Conservation (phyloP, 2,329 filamentous ascomycete genomes). For the Trichoderma lentiforme region DNA sequence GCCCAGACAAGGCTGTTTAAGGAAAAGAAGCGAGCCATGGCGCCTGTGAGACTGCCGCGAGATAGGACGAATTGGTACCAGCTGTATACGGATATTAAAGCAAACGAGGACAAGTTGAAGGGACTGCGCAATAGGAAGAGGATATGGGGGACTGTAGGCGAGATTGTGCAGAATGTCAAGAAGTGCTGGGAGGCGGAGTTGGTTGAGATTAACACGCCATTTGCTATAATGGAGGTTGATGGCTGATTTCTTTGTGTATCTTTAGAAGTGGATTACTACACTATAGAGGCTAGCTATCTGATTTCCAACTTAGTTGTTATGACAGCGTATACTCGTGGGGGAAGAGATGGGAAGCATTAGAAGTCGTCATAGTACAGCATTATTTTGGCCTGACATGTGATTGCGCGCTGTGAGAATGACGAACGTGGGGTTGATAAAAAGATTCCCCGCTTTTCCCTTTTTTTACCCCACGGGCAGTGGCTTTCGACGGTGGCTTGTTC, state of each 20-base stretch:
- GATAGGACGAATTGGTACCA: slow-evolving; percentile 21
- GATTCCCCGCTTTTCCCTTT: not conserved
- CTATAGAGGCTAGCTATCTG: not conserved
- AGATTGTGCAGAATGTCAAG: slow-evolving; percentile 3
- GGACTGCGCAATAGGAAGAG: slow-evolving; percentile 20
- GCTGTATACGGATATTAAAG: slow-evolving; percentile 13
- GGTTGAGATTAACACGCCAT: not conserved
- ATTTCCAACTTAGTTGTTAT: not conserved
- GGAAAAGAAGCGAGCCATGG: slow-evolving; percentile 1
- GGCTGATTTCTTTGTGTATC: not conserved
- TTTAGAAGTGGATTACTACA: not conserved
- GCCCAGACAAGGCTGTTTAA: not conserved
- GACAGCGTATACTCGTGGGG: not conserved
- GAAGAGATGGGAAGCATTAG: not conserved
- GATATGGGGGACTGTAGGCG: slow-evolving; percentile 14
- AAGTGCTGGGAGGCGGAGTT: not conserved
- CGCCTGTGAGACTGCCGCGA: not conserved
- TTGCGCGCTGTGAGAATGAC: not conserved
- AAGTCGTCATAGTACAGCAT: not conserved
- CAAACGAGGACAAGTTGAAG: not conserved
- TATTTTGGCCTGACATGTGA: slow-evolving; percentile 3
- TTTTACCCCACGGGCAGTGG: slow-evolving; percentile 4
- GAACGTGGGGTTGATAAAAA: not conserved
- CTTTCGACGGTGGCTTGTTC: not conserved
- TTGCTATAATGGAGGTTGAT: not conserved